Percentiles rank a stretch among this genome's conserved stretches.
Conservation (phyloP, 2,329 filamentous ascomycete genomes). For the Gaeumannomyces sp. region DNA sequence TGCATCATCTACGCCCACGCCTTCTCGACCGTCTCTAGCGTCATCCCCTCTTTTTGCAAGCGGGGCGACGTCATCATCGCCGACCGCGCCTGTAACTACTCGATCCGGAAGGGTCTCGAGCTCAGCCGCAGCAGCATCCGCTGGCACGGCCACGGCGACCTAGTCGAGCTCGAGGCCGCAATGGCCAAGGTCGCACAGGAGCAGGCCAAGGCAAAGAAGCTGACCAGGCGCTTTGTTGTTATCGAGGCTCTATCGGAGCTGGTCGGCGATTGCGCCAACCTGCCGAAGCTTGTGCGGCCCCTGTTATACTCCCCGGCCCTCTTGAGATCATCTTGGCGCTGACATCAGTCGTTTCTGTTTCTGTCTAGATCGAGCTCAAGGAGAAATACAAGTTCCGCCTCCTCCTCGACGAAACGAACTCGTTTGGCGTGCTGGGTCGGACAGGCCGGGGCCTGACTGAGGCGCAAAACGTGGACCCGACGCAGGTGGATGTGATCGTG, state of each 20-base stretch:
- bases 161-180: slow-evolving; percentile 84
- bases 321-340: slow-evolving; percentile 3
- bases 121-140: slow-evolving; percentile 83
- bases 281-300: slow-evolving; percentile 68
- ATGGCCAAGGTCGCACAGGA: slow-evolving; percentile 82
- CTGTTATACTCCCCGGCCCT: not conserved
- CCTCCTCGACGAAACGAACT: slow-evolving; percentile 96
- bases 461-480: slow-evolving; percentile 90
- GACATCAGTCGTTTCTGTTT: not conserved
- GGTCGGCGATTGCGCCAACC: slow-evolving; percentile 73
- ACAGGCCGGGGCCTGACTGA: slow-evolving; percentile 91
- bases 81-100: slow-evolving; percentile 87
- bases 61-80: slow-evolving; percentile 95
- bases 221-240: slow-evolving; percentile 91
- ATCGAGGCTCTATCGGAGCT: slow-evolving; percentile 94
- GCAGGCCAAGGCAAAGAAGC: slow-evolving; percentile 73
- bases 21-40: slow-evolving; percentile 93
- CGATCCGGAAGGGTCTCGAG: slow-evolving; percentile 90
- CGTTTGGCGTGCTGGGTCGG: slow-evolving; percentile 87
- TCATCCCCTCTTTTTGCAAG: slow-evolving; percentile 96
- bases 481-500: slow-evolving; percentile 94
- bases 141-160: slow-evolving; percentile 95
- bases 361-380: slow-evolving; percentile 72
- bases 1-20: slow-evolving; percentile 96
- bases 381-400: slow-evolving; percentile 96